Evolutionary conservation across 2,329 filamentous ascomycete species (phyloP).

Genomic region (Coniochaeta sp.): DNA sequence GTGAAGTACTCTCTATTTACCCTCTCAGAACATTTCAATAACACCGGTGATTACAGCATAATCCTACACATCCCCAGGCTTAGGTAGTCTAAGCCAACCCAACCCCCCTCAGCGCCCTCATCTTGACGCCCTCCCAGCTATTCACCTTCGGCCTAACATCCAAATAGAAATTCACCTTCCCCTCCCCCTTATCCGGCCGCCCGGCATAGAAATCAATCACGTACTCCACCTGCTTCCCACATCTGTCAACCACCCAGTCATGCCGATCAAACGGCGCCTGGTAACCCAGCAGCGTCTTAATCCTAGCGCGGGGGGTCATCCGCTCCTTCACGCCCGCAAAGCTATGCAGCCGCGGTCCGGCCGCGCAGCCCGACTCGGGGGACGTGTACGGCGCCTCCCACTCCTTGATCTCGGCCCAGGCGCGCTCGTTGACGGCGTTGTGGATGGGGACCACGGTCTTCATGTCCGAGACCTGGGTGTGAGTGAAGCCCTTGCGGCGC

Average conservation of each 20-base stretch:
- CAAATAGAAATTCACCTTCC: conserved; percentile 53
- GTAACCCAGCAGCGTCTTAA: conserved; percentile 84
- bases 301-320: conserved; percentile 74
- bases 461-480: conserved; percentile 68
- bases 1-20: too few species aligned
- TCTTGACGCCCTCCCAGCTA: conserved; percentile 60
- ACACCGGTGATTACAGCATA: too few species aligned
- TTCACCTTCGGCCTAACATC: conserved; percentile 64
- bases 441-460: conserved; percentile 91
- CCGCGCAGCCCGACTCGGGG: conserved; percentile 41
- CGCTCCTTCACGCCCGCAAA: conserved; percentile 67
- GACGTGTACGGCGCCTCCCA: conserved; percentile 71
- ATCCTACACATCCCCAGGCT: neutral
- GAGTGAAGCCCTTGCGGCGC: conserved; percentile 79
- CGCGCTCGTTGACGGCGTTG: conserved; percentile 95
- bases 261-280: conserved; percentile 89
- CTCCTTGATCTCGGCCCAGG: conserved; percentile 82
- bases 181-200: conserved; percentile 31
- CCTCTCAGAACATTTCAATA: too few species aligned
- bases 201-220: conserved; percentile 98
- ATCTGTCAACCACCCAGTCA: conserved; percentile 94
- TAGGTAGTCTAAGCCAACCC: conserved; percentile 28
- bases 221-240: conserved; percentile 80
- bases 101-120: conserved; percentile 46
- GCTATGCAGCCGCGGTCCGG: conserved; percentile 70